Percentiles rank a stretch among this genome's conserved stretches.
Conservation (phyloP, 2,329 filamentous ascomycete genomes). For the Helotiales sp. region DNA sequence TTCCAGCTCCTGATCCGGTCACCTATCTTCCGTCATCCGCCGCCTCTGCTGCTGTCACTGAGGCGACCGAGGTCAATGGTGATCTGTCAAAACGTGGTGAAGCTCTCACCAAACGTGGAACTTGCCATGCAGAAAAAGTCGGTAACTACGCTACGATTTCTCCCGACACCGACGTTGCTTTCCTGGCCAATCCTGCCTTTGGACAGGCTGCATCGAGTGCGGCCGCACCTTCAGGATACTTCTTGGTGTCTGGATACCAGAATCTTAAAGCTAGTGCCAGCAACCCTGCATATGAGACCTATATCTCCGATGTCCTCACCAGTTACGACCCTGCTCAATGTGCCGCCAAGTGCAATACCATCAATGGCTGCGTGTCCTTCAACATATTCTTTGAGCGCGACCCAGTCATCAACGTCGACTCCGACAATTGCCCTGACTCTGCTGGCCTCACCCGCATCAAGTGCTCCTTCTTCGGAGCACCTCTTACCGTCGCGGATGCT, state of each 20-base stretch:
- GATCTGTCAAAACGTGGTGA: background rate
- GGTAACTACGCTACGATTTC: slow-evolving; percentile 35
- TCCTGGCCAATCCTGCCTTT: slow-evolving; percentile 29
- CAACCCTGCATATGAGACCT: slow-evolving; percentile 29
- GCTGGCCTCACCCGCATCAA: slow-evolving; percentile 35
- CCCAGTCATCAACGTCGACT: slow-evolving; percentile 29
- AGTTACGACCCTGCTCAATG: slow-evolving; percentile 32
- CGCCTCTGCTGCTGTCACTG: slow-evolving; percentile 1
- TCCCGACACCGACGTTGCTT: slow-evolving; percentile 37
- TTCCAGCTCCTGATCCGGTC: background rate
- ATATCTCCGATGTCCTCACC: slow-evolving; percentile 15
- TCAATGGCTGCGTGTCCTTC: slow-evolving; percentile 31
- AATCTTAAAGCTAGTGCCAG: slow-evolving; percentile 32
- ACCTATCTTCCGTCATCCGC: background rate
- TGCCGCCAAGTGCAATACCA: slow-evolving; percentile 26
- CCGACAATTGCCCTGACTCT: slow-evolving; percentile 35
- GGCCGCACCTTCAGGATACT: slow-evolving; percentile 34
- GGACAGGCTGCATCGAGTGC: slow-evolving; percentile 26
- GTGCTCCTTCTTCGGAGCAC: slow-evolving; percentile 36
- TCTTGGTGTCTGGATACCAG: slow-evolving; percentile 27
- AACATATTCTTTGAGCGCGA: slow-evolving; percentile 38
- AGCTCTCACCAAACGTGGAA: slow-evolving; percentile 4
- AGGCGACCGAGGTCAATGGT: background rate
- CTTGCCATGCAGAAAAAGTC: slow-evolving; percentile 10
- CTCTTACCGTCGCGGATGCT: slow-evolving; percentile 29